Conservation (phyloP, 148 eudicot species). For the Rhododendron henanense region DNA sequence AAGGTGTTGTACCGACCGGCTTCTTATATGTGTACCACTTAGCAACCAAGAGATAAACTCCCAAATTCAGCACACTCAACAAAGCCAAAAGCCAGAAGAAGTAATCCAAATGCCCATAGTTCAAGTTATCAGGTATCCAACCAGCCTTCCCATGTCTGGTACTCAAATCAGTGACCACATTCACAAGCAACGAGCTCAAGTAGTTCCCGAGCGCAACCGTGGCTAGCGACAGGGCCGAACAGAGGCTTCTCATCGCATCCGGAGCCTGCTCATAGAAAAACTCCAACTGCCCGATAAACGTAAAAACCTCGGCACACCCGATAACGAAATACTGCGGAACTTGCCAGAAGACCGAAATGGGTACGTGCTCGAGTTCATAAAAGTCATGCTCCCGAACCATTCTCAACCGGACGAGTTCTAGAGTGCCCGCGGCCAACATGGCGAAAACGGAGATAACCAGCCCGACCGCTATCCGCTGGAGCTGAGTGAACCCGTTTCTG, state of each 20-base stretch:
- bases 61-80: slow-evolving; percentile 50
- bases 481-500: slow-evolving; percentile 48
- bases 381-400: slow-evolving; percentile 35
- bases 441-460: slow-evolving; percentile 40
- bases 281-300: slow-evolving; percentile 53
- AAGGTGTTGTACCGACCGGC: not conserved
- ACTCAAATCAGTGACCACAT: slow-evolving; percentile 38
- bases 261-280: slow-evolving; percentile 76
- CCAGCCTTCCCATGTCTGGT: slow-evolving; percentile 49
- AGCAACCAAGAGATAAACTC: slow-evolving; percentile 45
- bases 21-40: slow-evolving; percentile 55
- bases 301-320: slow-evolving; percentile 66
- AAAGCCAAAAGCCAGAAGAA: slow-evolving; percentile 56
- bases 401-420: slow-evolving; percentile 48
- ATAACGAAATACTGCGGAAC: slow-evolving; percentile 58
- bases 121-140: slow-evolving; percentile 68
- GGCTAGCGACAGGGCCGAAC: slow-evolving; percentile 56
- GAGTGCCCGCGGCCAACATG: slow-evolving; percentile 43
- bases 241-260: slow-evolving; percentile 66
- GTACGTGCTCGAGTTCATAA: slow-evolving; percentile 32
- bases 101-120: slow-evolving; percentile 57
- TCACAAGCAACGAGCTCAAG: slow-evolving; percentile 45
- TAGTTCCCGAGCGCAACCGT: slow-evolving; percentile 50
- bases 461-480: slow-evolving; percentile 60
- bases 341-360: slow-evolving; percentile 68